These are phyloP conservation scores for Bonnemaisonia californica DNA, from an alignment of 31 red algal species.

Conservation along the genomic window DNA sequence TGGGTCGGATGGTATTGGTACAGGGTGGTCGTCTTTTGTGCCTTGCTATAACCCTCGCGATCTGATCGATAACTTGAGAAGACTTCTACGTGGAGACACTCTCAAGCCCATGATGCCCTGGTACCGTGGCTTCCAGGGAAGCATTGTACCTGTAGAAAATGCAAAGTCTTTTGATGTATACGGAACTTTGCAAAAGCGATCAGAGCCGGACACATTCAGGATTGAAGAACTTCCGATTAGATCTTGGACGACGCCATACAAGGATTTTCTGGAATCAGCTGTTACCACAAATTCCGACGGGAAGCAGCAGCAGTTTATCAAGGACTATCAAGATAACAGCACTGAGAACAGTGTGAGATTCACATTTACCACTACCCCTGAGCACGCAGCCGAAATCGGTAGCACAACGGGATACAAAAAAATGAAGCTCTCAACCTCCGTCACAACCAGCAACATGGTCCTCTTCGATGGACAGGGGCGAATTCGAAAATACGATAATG, in stretches of 20 bases:
- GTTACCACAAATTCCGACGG: slow-evolving; percentile 45
- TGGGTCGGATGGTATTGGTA: slow-evolving; percentile 98
- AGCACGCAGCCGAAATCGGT: neutral
- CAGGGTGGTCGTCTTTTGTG: slow-evolving; percentile 95
- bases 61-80: slow-evolving; percentile 80
- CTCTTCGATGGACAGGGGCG: slow-evolving; percentile 83
- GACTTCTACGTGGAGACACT: slow-evolving; percentile 38
- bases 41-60: slow-evolving; percentile 96
- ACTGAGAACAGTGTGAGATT: slow-evolving; percentile 93
- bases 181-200: slow-evolving; percentile 56
- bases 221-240: slow-evolving; percentile 91
- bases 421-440: slow-evolving; percentile 74
- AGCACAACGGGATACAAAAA: slow-evolving; percentile 63
- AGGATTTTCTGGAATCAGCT: slow-evolving; percentile 91
- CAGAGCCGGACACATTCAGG: slow-evolving; percentile 37
- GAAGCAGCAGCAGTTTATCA: slow-evolving; percentile 68
- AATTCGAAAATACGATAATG: slow-evolving; percentile 81
- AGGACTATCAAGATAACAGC: slow-evolving; percentile 85
- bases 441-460: slow-evolving; percentile 97
- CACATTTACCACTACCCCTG: slow-evolving; percentile 58
- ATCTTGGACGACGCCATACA: slow-evolving; percentile 96
- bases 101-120: slow-evolving; percentile 69
- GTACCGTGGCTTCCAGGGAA: slow-evolving; percentile 90
- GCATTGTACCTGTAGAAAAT: slow-evolving; percentile 62
- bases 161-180: slow-evolving; percentile 86